phyloP scores from a whole-genome alignment of 306 rosid species.

The Prunus mongolica region DNA sequence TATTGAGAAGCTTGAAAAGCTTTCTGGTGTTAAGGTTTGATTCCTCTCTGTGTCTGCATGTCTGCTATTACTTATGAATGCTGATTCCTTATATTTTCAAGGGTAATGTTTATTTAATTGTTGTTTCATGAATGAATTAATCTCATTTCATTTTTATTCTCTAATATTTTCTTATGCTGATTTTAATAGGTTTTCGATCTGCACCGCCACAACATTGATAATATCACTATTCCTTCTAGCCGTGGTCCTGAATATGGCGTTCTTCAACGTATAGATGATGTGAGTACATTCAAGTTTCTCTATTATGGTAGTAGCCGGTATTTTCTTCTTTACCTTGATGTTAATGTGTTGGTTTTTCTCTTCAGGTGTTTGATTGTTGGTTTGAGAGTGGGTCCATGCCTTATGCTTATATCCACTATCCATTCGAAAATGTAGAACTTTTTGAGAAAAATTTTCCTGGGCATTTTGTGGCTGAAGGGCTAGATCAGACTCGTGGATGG shows the following conservation, averaged over 20 bases:
- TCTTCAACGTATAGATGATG: slow-evolving; percentile 90
- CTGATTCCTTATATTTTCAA: neutral
- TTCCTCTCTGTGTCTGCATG: slow-evolving; percentile 9
- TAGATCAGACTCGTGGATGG: slow-evolving; percentile 99
- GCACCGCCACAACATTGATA: slow-evolving; percentile 95
- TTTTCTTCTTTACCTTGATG: neutral
- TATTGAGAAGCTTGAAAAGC: slow-evolving; percentile 80
- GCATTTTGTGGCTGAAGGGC: slow-evolving; percentile 95
- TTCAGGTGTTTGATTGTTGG: slow-evolving; percentile 99
- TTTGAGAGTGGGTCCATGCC: slow-evolving; percentile 99
- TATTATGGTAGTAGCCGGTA: too few relatives aligned
- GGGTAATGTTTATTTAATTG: neutral
- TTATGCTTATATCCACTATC: slow-evolving; percentile 94
- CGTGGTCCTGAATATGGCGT: slow-evolving; percentile 71
- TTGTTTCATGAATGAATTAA: neutral
- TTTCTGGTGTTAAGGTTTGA: slow-evolving; percentile 78
- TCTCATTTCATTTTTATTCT: neutral
- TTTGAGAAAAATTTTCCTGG: slow-evolving; percentile 96
- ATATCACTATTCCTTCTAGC: slow-evolving; percentile 70
- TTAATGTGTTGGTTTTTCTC: slow-evolving; percentile 14
- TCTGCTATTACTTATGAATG: neutral
- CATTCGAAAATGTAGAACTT: slow-evolving; percentile 76
- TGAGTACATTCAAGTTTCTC: slow-evolving; percentile 23
- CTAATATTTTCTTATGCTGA: slow-evolving; percentile 18
- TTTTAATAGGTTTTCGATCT: slow-evolving; percentile 71